Evolutionary conservation across 2,329 filamentous ascomycete genomes (phyloP), one percentile per base, ranked within the genome.

Genomic region (Penicillium sumatraense): DNA sequence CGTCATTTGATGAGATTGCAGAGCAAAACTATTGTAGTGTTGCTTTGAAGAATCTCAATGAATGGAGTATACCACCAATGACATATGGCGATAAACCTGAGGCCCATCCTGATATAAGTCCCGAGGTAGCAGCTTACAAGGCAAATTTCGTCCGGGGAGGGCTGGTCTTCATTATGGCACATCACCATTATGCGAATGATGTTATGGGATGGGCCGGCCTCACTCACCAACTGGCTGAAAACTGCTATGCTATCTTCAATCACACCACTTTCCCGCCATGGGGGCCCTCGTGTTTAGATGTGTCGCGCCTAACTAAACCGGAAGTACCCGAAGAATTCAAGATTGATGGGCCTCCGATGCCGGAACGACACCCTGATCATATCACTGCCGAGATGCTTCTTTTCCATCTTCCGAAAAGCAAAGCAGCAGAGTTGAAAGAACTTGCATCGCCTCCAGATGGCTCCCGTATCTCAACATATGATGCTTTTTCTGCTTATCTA

Each of bases 401-500:
- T 1, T 79, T 80, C 54, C 78, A 80, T 49, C 65, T 80, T 0
- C 74, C 78, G 2, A 74, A 73, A 57, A 79, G 76, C 62, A 80
- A 78, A 53, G 73, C 74, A 0, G 70, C 70, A 0, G 60, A 71
- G 46, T 61, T 81, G 4, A 80, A 80, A 55, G 60, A 56, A 10
- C 63, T 72, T 1, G 76, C 75, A 0, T 63, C 46, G 1, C 72
- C 75, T 0, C 46, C 62, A 0, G 72, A 74, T 16, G 72, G 69
- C 6, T 63, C 65, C 10, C 79, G 77, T 75, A 70, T 81, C 29
- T 80, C 78, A 3, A 80, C 75, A 2, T 80, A 79, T 56, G 78
- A 80, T 47, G 76, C 77, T n/a, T 72, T 75, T 52, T 68, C 69
- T 1, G 77, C 78, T 9, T 73, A 75, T 36, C 67, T 80, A 8